Percentiles rank a stretch among this genome's conserved stretches.
These are phyloP conservation scores for Tremella mesenterica DNA, from an alignment of 768 basidiomycete genomes.

Conservation along the genomic window DNA sequence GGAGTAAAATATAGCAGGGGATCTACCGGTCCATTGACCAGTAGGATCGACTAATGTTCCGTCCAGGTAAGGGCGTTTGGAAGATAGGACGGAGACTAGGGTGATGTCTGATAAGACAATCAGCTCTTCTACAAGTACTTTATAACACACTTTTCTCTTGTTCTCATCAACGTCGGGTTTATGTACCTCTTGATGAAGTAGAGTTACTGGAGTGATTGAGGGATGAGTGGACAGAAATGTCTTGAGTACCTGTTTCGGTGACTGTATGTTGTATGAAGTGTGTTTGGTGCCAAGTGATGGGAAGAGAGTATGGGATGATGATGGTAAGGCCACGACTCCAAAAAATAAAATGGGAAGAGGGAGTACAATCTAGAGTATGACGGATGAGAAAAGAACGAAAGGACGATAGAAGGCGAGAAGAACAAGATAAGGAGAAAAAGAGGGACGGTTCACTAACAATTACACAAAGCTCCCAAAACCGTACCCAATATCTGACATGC, in stretches of 20 bases:
- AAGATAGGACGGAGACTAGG: constrained; percentile 36
- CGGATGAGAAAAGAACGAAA: not conserved
- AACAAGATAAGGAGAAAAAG: not conserved
- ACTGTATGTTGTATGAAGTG: no score
- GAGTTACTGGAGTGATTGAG: no score
- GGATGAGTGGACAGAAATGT: no score
- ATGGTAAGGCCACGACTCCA: not conserved
- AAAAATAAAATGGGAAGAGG: not conserved
- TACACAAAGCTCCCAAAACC: constrained; percentile 39
- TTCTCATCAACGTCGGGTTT: no score
- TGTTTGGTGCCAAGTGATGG: no score
- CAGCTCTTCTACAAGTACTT: not conserved
- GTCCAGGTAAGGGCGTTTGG: constrained; percentile 40
- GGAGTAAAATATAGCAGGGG: constrained; percentile 42
- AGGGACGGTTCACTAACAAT: constrained; percentile 26
- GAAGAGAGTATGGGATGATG: no score
- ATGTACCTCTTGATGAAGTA: no score
- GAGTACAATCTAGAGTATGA: not conserved
- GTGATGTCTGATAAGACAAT: constrained; percentile 26
- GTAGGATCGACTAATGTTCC: constrained; percentile 41
- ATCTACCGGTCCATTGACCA: constrained; percentile 43
- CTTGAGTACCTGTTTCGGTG: no score
- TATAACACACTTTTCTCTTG: no score
- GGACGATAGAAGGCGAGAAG: not conserved
- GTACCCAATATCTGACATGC: constrained; percentile 41